phyloP scores from a whole-genome alignment of 1,284 basidiomycete species.

The Melampsora medusae region DNA sequence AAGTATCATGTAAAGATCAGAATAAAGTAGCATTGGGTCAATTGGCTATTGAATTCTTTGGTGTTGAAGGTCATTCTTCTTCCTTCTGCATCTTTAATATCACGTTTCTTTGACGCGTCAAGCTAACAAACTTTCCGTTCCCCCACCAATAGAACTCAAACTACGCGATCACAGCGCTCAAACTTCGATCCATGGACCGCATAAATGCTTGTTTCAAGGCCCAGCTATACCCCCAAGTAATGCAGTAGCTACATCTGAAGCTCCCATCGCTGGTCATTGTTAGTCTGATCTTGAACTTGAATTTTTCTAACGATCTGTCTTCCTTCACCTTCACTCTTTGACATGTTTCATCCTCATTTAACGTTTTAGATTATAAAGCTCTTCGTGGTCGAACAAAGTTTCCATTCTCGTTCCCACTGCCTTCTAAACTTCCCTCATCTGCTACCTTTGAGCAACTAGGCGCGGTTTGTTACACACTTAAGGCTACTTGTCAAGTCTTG shows the following conservation, averaged over 20 bases:
- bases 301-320: neutral
- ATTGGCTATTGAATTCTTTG: slow-evolving; percentile 31
- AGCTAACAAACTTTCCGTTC: neutral
- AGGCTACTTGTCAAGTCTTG: slow-evolving; percentile 47
- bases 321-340: neutral
- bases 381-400: slow-evolving; percentile 52
- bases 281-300: neutral
- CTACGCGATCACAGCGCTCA: slow-evolving; percentile 50
- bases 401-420: slow-evolving; percentile 49
- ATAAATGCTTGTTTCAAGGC: slow-evolving; percentile 50
- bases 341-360: slow-evolving; percentile 22
- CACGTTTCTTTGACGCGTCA: neutral
- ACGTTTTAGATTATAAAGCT: slow-evolving; percentile 48
- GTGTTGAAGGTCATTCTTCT: slow-evolving; percentile 17
- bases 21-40: slow-evolving; percentile 31
- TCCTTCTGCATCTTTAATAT: neutral
- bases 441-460: slow-evolving; percentile 49
- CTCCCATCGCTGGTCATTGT: slow-evolving; percentile 42
- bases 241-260: slow-evolving; percentile 47
- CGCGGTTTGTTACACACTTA: slow-evolving; percentile 48
- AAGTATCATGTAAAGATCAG: slow-evolving; percentile 14
- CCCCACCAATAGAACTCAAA: slow-evolving; percentile 49
- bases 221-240: slow-evolving; percentile 49
- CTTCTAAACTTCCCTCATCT: slow-evolving; percentile 49
- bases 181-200: slow-evolving; percentile 47